Evolutionary conservation across 2,329 filamentous ascomycete species (phyloP), one percentile per base, ranked within the genome.

Genomic region (Phialocephala subalpina): DNA sequence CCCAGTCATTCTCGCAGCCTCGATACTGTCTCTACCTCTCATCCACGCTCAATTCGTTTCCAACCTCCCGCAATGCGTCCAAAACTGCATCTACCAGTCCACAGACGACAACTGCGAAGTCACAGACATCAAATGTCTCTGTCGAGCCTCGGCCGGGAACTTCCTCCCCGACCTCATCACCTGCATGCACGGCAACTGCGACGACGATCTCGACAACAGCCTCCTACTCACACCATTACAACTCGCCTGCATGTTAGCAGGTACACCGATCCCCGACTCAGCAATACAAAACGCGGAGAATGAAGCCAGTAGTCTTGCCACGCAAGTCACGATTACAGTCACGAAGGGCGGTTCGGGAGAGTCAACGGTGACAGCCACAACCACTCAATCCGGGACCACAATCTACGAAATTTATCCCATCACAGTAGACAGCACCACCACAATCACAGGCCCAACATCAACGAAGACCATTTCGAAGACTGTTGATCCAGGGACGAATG

Each of bases 171-270:
- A 77, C 45, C 75, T 79, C 35, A 73, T 79, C 18, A 73, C 73
- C n/a, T 82, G 80, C 72, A 78, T 79, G 72, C 79, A 77, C 71
- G 73, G 74, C 64, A 75, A 75, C 67, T 82, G 81, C 73, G 62
- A 74, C 25, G 69, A 74, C 52, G 68, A 75, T 49, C 69, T 81
- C 35, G 76, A 75, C 57, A 75, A 76, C 29, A 68, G 69, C 29
- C 69, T 75, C 35, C 74, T 82, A 58, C 66, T 81, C 40, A 68
- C 65, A 22, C 75, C 77, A 36, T 70, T 82, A 36, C 67, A 76
- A 65, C 38, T 73, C n/a, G 73, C 69, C 3, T 82, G 80, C 69
- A 69, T 75, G 25, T 63, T 78, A 20, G 67, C 70, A 16, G 69
- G 73, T 4, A 53, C 67, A 7, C 69, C 76, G 8, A 77, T 80